Percentiles rank a stretch among this genome's conserved stretches.
Evolutionary conservation across 345 rosid genomes (phyloP).

Genomic region (Camelina sativa): DNA sequence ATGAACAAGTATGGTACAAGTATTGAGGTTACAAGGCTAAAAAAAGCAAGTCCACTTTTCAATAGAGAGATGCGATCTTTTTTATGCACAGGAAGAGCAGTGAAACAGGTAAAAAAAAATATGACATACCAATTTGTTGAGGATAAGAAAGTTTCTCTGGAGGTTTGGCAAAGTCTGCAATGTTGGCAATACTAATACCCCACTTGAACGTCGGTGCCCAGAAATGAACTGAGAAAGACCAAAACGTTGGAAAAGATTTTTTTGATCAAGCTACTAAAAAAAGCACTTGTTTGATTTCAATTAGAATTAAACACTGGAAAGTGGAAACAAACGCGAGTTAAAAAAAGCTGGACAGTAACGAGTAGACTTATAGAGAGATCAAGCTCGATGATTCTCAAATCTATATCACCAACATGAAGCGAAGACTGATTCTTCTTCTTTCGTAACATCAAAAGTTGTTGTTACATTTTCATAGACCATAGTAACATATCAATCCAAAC

Average conservation of each 20-base stretch:
- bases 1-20: background rate
- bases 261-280: background rate
- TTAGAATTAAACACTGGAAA: background rate
- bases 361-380: background rate
- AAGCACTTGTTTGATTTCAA: background rate
- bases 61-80: background rate
- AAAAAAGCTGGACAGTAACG: background rate
- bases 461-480: background rate
- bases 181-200: constrained; percentile 58
- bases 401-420: background rate
- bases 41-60: background rate
- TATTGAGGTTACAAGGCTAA: too few species aligned
- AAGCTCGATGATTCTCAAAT: background rate
- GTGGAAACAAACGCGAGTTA: background rate
- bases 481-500: background rate
- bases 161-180: constrained; percentile 58
- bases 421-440: background rate
- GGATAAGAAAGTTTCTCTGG: constrained; percentile 58
- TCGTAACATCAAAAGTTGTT: background rate
- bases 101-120: background rate
- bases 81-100: background rate
- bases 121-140: constrained; percentile 48
- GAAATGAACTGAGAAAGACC: constrained; percentile 65
- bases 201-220: constrained; percentile 69
- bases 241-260: background rate